Conservation (phyloP, 75 land plant genomes). For the Selaginella moellendorffii region DNA sequence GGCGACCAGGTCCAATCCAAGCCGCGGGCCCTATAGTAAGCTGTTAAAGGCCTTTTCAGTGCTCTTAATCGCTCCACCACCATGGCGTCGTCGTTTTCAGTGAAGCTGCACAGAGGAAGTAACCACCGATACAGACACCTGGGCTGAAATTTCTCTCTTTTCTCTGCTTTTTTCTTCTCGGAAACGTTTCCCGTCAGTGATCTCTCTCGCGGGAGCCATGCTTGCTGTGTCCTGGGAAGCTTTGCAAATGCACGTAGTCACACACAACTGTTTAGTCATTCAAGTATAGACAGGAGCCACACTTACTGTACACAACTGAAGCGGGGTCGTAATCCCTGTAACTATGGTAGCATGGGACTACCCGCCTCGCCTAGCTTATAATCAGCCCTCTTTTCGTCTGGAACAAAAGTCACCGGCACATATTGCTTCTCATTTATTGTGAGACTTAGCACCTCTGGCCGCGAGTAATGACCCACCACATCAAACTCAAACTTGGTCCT, state of each 20-base stretch:
- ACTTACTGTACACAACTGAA: neutral
- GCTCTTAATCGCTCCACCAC: too few species aligned
- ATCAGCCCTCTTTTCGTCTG: neutral
- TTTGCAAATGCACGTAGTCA: too few species aligned
- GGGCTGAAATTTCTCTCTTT: neutral
- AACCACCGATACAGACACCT: too few species aligned
- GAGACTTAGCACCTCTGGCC: constrained; percentile 77
- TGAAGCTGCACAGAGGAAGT: too few species aligned
- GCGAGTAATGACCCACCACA: constrained; percentile 88
- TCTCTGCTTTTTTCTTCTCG: neutral
- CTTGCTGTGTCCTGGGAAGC: too few species aligned
- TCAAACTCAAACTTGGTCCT: constrained; percentile 90
- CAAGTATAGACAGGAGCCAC: too few species aligned
- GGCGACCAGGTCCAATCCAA: too few species aligned
- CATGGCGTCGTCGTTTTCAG: too few species aligned
- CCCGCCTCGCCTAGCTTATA: neutral
- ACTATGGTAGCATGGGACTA: neutral
- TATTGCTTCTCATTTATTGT: constrained; percentile 22
- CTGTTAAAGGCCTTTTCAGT: too few species aligned
- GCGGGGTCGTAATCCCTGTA: neutral
- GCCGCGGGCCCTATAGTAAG: too few species aligned
- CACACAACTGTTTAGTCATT: too few species aligned
- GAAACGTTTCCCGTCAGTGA: neutral
- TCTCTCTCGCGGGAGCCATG: too few species aligned
- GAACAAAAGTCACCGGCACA: neutral